A percentile compares a stretch with the other conserved stretches of the same genome.
Conservation (phyloP, 2,329 filamentous ascomycete species). For the Albifimbria verrucaria region DNA sequence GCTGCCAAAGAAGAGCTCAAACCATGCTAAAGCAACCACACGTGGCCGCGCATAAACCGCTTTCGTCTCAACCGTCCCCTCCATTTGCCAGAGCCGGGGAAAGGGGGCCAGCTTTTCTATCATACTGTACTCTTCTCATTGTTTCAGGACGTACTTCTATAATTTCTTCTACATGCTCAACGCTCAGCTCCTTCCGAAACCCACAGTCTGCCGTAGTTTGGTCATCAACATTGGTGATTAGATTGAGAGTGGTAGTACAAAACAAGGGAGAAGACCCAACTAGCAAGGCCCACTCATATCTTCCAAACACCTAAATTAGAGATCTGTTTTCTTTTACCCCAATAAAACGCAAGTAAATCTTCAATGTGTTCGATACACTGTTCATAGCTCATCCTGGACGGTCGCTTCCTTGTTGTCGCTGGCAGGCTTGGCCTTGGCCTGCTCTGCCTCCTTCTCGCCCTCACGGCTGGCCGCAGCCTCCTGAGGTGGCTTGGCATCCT, state of each 20-base stretch:
- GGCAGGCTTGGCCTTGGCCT: slow-evolving; percentile 56
- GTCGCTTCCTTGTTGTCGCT: slow-evolving; percentile 61
- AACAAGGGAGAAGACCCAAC: not conserved
- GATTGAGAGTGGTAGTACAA: not conserved
- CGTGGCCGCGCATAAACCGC: too few relatives aligned
- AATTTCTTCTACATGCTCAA: too few relatives aligned
- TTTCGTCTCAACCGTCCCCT: too few relatives aligned
- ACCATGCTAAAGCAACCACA: too few relatives aligned
- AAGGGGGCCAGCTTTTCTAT: too few relatives aligned
- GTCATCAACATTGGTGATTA: not conserved
- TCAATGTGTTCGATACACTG: not conserved
- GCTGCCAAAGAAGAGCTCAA: too few relatives aligned
- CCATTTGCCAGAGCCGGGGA: too few relatives aligned
- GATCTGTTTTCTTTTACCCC: not conserved
- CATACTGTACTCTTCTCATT: too few relatives aligned
- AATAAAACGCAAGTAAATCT: not conserved
- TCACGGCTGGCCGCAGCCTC: slow-evolving; percentile 48
- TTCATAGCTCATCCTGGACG: slow-evolving; percentile 34
- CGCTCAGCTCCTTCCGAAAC: too few relatives aligned
- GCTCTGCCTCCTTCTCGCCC: slow-evolving; percentile 56
- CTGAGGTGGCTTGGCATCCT: slow-evolving; percentile 36
- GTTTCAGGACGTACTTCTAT: too few relatives aligned
- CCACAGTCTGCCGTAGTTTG: too few relatives aligned
- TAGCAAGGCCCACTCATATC: not conserved
- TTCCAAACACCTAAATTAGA: not conserved